A percentile compares a stretch with the other conserved stretches of the same genome.
phyloP scores from a whole-genome alignment of 2,329 filamentous ascomycete species.

The Colletotrichum siamense region DNA sequence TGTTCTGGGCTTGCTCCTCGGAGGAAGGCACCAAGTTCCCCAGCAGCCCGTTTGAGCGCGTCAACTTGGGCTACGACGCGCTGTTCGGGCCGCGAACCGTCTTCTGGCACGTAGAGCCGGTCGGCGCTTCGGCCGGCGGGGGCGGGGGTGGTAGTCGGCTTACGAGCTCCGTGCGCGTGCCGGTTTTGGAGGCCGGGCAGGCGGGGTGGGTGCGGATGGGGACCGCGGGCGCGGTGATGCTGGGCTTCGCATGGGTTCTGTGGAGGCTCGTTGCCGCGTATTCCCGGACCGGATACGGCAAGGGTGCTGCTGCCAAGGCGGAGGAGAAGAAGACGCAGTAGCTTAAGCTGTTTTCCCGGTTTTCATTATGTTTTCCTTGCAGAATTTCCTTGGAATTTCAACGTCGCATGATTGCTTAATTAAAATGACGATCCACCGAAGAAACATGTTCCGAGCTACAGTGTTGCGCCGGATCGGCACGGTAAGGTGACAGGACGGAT shows the following conservation, averaged over 20 bases:
- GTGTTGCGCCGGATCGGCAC: neutral
- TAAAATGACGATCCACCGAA: neutral
- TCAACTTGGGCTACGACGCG: conserved; percentile 84
- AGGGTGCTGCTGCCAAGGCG: neutral
- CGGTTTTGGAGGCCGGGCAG: conserved; percentile 65
- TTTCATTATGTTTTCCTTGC: neutral
- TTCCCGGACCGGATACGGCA: conserved; percentile 36
- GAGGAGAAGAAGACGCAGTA: conserved; percentile 19
- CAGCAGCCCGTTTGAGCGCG: conserved; percentile 83
- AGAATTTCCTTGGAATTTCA: neutral
- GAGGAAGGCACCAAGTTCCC: conserved; percentile 71
- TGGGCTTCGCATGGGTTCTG: conserved; percentile 75
- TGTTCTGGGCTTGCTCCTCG: conserved; percentile 89
- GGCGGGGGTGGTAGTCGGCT: conserved; percentile 38
- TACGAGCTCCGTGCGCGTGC: conserved; percentile 63
- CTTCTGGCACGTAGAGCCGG: conserved; percentile 81
- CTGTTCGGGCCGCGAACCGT: conserved; percentile 78
- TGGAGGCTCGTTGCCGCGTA: conserved; percentile 59
- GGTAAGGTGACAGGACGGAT: neutral
- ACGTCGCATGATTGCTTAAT: neutral
- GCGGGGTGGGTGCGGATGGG: conserved; percentile 54
- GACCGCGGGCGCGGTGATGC: conserved; percentile 62
- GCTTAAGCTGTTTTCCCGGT: neutral
- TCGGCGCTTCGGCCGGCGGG: conserved; percentile 25
- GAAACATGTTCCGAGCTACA: neutral